Base-by-base conservation (phyloP, 1,139 yeast species). In the Geotrichum armillariae region DNA sequence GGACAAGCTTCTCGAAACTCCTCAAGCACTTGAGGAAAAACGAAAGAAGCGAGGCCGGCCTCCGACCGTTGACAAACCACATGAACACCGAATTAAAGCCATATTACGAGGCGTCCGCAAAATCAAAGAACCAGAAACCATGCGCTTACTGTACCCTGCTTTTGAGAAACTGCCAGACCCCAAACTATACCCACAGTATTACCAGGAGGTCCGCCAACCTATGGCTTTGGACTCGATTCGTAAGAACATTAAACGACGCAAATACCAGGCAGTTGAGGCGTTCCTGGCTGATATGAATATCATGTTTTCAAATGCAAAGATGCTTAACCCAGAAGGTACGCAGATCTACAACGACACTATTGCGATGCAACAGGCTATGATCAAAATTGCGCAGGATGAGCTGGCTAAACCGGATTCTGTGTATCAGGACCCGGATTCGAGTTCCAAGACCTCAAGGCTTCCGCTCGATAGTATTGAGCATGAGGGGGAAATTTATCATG, bases 1-100 rank as follows among this genome's bases (percentile, higher is more conserved):
- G 59, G 57, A 22, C 56, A 54, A 48, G 31, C 55, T 57, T 27
- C 50, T 57, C 1, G 56, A 49, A 12, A 46, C 52, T 12, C 35
- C 50, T 4, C 46, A 46, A 35, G 27, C 46, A 14, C 49, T 50
- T 4, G 72, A 70, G 20, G 86, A 81, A 55, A 75, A 80, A 49
- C 85, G 90, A 57, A 80, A 81, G 48, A 83, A 88, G 66, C 77
- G 98, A 63, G 97, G 97, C 38, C 80, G 97, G 63, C 98, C 98
- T 7, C 98, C 98, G 1, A 87, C 91, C 49, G 94, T 91, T 52
- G 98, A 91, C 67, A 83, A 86, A 61, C 97, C 97, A 3, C 91
- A 85, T 67, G 97, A 93, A 68, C 90, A 89, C 60, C 77, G 97
- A 56, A 90, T 91, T 65, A 91, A 91, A 67, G 82, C 88, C 56